Evolutionary conservation across 1,139 yeast genomes (phyloP), one percentile per base, ranked within the genome.

Genomic region (Sugiyamaella sp.): DNA sequence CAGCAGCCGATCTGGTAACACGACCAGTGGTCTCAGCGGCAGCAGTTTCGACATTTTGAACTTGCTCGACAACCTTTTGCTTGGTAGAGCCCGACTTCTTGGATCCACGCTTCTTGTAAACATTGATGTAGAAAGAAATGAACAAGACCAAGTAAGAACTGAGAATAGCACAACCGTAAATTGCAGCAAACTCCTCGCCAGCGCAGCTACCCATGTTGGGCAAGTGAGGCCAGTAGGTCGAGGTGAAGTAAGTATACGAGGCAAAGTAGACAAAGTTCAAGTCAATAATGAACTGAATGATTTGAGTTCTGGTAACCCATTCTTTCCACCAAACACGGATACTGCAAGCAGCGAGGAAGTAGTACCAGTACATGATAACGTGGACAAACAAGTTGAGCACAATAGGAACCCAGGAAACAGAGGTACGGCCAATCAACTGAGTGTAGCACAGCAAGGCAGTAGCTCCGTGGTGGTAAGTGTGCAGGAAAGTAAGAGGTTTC

Each of bases 311-410:
- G 51, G 99, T 93, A 64, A 93, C 97, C 97, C 97, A 93, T 76
- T 91, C 96, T 76, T 93, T 93, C 99, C 99, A 93, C 98, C 98
- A 91, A 56, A 93, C 97, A 66, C 93, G 85, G 70, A 91, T 88
- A 57, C 97, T 96, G 72, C 96, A 82, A 16, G 98, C 89, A 63
- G 93, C 81, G 67, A 93, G 79, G 81, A 90, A 91, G 79, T 93
- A 93, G 81, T 93, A 93, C 88, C 91, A 93, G 82, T 93, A 93
- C 99, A 93, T 93, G 63, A 93, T 85, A 49, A 93, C 97, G 70
- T 93, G 99, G 48, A 93, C 99, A 56, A 84, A 88, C 74, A 93
- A 79, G 78, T 93, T 93, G 68, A 93, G 79, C 33, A 85, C 71
- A 70, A 93, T 93, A 57, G 96, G 96, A 51, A 93, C 97, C 97